Conservation (phyloP, 768 basidiomycete species). For the Calocera viscosa region DNA sequence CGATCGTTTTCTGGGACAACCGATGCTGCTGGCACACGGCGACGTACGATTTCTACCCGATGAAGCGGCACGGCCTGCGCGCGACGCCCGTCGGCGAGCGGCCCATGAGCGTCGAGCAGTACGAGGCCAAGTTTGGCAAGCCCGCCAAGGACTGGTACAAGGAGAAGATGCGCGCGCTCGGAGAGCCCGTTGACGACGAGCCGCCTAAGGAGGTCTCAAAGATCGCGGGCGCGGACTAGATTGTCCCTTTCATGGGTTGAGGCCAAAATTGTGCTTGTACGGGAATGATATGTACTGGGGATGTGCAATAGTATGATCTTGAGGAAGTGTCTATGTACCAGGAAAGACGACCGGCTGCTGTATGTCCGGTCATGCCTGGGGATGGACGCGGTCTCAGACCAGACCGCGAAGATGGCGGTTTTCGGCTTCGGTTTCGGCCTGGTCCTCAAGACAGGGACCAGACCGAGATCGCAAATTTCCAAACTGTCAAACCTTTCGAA, state of each 20-base stretch:
- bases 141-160: conserved; percentile 26
- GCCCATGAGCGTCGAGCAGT: conserved; percentile 25
- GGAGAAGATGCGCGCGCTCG: conserved; percentile 23
- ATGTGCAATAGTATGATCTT: background rate
- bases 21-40: conserved; percentile 27
- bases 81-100: conserved; percentile 28
- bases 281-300: background rate
- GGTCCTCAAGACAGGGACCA: no score
- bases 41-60: conserved; percentile 30
- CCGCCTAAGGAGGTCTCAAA: conserved; percentile 5
- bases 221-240: background rate
- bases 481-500: no score
- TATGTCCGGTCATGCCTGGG: no score
- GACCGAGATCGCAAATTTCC: no score
- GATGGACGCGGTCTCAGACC: no score
- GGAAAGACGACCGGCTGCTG: no score
- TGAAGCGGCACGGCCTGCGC: conserved; percentile 27
- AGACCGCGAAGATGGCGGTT: no score
- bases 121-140: conserved; percentile 22
- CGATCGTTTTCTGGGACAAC: conserved; percentile 29
- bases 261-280: background rate
- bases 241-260: background rate
- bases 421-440: no score
- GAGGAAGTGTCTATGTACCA: no score
- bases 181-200: conserved; percentile 14